These are phyloP conservation scores for Eucalyptus marginata DNA, from an alignment of 345 rosid species.

Conservation along the genomic window DNA sequence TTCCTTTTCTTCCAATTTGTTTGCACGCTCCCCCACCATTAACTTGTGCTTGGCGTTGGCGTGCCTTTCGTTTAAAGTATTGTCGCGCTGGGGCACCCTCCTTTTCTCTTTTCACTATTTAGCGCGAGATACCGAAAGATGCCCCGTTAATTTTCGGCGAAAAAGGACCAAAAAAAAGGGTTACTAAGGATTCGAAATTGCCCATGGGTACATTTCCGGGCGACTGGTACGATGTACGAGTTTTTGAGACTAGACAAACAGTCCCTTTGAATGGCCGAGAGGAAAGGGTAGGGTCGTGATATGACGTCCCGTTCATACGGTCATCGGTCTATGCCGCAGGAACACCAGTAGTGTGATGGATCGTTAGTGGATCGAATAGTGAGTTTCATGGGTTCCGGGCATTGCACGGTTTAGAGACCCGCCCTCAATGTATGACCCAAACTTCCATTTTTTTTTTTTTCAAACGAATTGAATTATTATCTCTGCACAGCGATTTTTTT, in stretches of 20 bases:
- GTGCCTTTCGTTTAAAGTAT: neutral
- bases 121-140: neutral
- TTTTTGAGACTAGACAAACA: neutral
- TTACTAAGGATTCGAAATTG: neutral
- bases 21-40: neutral
- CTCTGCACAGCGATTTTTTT: rapidly evolving
- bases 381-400: neutral
- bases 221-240: neutral
- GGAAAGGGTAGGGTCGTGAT: neutral
- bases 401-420: neutral
- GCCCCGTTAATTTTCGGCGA: neutral
- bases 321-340: neutral
- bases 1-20: neutral
- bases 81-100: neutral
- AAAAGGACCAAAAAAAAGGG: neutral
- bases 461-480: neutral
- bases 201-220: neutral
- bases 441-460: neutral
- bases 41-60: neutral
- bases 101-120: neutral
- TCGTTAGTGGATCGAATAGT: neutral
- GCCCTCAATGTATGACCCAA: neutral
- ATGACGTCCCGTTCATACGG: neutral
- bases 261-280: neutral
- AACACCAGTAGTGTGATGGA: neutral